Percentiles rank a stretch among this genome's conserved stretches.
Conservation (phyloP, 768 basidiomycete species). For the Leucocoprinus sp. region DNA sequence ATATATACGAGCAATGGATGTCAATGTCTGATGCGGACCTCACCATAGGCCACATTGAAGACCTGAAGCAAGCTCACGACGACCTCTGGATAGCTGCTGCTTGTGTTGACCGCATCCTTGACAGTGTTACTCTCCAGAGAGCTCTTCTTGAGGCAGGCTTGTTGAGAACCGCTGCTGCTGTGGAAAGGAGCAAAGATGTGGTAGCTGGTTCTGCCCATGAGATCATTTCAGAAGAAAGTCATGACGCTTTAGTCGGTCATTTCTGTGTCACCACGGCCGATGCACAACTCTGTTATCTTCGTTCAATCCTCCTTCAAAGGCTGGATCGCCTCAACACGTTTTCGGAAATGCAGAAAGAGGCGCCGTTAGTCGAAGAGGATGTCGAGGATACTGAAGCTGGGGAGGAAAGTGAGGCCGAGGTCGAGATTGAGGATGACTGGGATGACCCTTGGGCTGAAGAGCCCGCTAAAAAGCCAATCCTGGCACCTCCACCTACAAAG, state of each 20-base stretch:
- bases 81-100: conserved; percentile 78
- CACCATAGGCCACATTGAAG: conserved; percentile 37
- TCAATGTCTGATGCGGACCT: conserved; percentile 49
- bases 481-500: conserved; percentile 21
- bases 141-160: conserved; percentile 58
- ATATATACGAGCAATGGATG: conserved; percentile 46
- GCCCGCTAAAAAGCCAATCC: conserved; percentile 20
- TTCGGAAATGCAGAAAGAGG: conserved; percentile 44
- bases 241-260: conserved; percentile 32
- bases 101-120: conserved; percentile 58
- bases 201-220: conserved; percentile 13
- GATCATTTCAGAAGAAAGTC: conserved; percentile 4
- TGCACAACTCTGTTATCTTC: conserved; percentile 56
- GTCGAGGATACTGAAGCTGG: conserved; percentile 19
- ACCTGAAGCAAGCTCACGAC: conserved; percentile 46
- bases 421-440: conserved; percentile 56
- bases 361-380: conserved; percentile 23
- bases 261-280: conserved; percentile 52
- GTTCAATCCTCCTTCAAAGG: conserved; percentile 58
- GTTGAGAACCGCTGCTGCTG: conserved; percentile 42
- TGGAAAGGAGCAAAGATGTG: conserved; percentile 38
- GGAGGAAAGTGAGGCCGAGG: conserved; percentile 25
- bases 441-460: conserved; percentile 72
- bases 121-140: conserved; percentile 46
- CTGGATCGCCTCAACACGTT: conserved; percentile 70